Base-by-base conservation (phyloP, 1,284 basidiomycete genomes). In the Trichosporon sp. region DNA sequence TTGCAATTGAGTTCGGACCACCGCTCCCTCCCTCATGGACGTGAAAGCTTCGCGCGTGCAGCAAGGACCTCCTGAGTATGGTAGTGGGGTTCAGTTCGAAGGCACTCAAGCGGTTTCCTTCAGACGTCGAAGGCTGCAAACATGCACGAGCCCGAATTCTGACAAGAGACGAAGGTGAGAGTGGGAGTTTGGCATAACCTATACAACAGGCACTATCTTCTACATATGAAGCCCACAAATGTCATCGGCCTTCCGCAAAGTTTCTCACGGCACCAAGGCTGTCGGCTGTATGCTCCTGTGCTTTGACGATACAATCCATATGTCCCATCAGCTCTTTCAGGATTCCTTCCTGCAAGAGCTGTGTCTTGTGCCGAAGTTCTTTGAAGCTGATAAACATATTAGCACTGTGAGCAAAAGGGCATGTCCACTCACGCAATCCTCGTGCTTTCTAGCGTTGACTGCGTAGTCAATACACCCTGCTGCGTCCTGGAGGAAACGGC, bases 351-450 rank as follows among this genome's bases (percentile, higher is more conserved):
- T 81, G 78, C 4, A 81, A 72, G 9, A 75, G 71, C 15, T 74
- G 73, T 1, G 78, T 78, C 70, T 78, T 79, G 66, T 82, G 80
- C 12, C 75, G 75, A 3, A 82, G 71, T 65, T 82, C 80, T 34
- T 78, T 74, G 65, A 74, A 79, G 21, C 80, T 63, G 11, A 27
- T 12, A 15, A 1, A 5, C n/a, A n/a, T n/a, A n/a, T n/a, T n/a
- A n/a, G n/a, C n/a, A n/a, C n/a, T n/a, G n/a, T n/a, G n/a, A n/a
- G n/a, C n/a, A n/a, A n/a, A n/a, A n/a, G n/a, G n/a, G n/a, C n/a
- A n/a, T n/a, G n/a, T n/a, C n/a, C n/a, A 78, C 81, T 72, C 62
- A 83, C 81, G 73, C 77, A 23, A 83, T 77, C 62, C 72, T 73
- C 4, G 75, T 75, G 25, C 76, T 75, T 51, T 82, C 79, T 8